Evolutionary conservation across 148 eudicot genomes (phyloP).

Genomic region (Pouteria glomerata): DNA sequence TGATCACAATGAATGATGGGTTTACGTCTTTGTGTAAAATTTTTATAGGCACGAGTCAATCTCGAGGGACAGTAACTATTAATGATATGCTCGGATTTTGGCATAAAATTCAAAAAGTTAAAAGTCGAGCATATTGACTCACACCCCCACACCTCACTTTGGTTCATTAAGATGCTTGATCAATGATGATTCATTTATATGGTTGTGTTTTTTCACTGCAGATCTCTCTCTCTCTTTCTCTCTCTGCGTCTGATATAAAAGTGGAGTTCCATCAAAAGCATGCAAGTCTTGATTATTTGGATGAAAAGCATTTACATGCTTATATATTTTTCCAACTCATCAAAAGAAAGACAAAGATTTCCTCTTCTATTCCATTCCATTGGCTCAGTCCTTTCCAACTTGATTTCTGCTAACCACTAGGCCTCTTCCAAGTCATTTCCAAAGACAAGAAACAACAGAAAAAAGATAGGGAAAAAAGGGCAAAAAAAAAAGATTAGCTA

Average conservation of each 20-base stretch:
- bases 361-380: not conserved
- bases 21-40: not conserved
- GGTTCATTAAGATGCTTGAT: not conserved
- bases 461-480: not conserved
- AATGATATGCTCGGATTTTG: not conserved
- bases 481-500: no score
- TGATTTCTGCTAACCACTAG: not conserved
- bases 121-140: not conserved
- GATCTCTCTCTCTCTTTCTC: not conserved
- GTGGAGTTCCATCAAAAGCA: not conserved
- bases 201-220: not conserved
- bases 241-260: not conserved
- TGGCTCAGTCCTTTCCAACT: not conserved
- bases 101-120: not conserved
- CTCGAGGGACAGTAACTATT: not conserved
- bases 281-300: not conserved
- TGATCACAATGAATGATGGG: not conserved
- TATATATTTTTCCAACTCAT: constrained; percentile 2
- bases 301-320: not conserved
- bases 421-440: not conserved
- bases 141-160: not conserved
- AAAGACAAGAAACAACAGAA: not conserved
- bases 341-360: not conserved
- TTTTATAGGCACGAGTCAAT: not conserved
- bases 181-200: not conserved